Evolutionary conservation across 495 filamentous ascomycete genomes (phyloP).

Genomic region (Rostrohypoxylon terebratum): DNA sequence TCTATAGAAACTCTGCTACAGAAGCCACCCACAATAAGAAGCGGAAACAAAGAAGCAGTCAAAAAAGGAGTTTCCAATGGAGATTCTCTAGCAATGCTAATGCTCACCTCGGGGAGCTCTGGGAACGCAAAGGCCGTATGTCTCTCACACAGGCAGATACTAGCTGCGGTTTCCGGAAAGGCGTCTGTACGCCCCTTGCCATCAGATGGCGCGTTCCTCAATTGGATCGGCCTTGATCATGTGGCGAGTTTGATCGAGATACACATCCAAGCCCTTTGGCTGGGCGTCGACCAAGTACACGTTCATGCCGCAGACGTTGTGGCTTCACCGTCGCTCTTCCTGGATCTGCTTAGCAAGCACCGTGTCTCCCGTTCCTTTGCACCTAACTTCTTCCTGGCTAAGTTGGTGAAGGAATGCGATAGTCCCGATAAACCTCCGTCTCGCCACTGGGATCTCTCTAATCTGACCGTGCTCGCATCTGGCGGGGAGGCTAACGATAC

Average conservation of each 20-base stretch:
- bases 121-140: conserved; percentile 66
- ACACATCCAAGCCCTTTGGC: conserved; percentile 61
- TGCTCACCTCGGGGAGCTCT: conserved; percentile 70
- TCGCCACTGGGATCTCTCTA: not conserved
- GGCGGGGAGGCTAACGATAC: conserved; percentile 47
- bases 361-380: conserved; percentile 62
- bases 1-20: too few species aligned
- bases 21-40: too few species aligned
- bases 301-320: conserved; percentile 58
- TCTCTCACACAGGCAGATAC: conserved; percentile 60
- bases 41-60: too few species aligned
- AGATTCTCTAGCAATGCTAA: too few species aligned
- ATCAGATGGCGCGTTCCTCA: conserved; percentile 54
- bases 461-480: conserved; percentile 7
- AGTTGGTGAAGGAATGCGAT: too few species aligned
- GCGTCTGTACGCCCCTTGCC: not conserved
- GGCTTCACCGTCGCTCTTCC: conserved; percentile 53
- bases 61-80: too few species aligned
- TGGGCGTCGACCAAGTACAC: conserved; percentile 61
- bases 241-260: conserved; percentile 64
- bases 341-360: conserved; percentile 57
- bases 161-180: conserved; percentile 62
- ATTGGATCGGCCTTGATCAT: conserved; percentile 67
- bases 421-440: too few species aligned
- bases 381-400: conserved; percentile 67